phyloP scores from a whole-genome alignment of 768 basidiomycete species.

The Lentinula boryana region DNA sequence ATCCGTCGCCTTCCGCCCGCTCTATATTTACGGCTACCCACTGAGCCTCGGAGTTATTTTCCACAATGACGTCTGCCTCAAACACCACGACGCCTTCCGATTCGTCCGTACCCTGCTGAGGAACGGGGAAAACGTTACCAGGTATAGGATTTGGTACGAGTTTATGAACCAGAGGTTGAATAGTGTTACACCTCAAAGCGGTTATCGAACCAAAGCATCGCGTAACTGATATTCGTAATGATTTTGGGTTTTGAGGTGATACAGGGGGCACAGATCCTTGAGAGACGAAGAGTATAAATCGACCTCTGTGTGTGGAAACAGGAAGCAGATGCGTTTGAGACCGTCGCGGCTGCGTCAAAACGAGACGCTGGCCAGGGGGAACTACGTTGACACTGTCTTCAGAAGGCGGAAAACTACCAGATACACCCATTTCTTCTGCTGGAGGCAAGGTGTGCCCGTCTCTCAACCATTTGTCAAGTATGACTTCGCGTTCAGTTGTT shows the following conservation, averaged over 20 bases:
- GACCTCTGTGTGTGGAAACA: slow-evolving; percentile 14
- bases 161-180: slow-evolving; percentile 44
- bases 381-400: slow-evolving; percentile 29
- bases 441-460: slow-evolving; percentile 48
- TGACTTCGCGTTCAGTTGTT: slow-evolving; percentile 19
- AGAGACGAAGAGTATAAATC: slow-evolving; percentile 54
- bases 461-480: slow-evolving; percentile 65
- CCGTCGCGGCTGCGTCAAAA: slow-evolving; percentile 36
- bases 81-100: slow-evolving; percentile 68
- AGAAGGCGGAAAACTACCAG: slow-evolving; percentile 12
- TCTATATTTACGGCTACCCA: slow-evolving; percentile 54
- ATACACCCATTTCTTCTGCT: neutral
- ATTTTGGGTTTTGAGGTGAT: slow-evolving; percentile 39
- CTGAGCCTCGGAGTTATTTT: slow-evolving; percentile 9
- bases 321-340: slow-evolving; percentile 50
- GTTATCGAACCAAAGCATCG: slow-evolving; percentile 29
- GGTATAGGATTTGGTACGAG: slow-evolving; percentile 58
- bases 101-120: slow-evolving; percentile 66
- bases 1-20: slow-evolving; percentile 46
- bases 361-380: slow-evolving; percentile 28
- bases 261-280: slow-evolving; percentile 48
- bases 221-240: slow-evolving; percentile 42
- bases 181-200: slow-evolving; percentile 26
- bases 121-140: slow-evolving; percentile 54
- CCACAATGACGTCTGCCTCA: slow-evolving; percentile 37